Conservation (phyloP, 805 yeast species). For the Lachancea quebecensis region DNA sequence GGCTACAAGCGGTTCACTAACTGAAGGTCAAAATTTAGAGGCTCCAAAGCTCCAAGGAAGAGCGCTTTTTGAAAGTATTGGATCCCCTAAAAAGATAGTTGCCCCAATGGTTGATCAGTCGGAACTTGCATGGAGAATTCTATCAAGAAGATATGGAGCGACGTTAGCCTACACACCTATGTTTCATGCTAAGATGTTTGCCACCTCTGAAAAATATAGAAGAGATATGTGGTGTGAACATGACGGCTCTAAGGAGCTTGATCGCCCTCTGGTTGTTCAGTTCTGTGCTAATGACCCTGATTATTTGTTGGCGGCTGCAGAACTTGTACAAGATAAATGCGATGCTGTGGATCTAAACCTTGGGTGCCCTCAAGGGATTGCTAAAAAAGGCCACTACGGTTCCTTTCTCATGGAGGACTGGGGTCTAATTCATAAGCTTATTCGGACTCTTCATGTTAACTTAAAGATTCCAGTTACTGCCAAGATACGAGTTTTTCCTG, state of each 20-base stretch:
- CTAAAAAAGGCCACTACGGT: constrained; percentile 90
- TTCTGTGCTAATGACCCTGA: constrained; percentile 97
- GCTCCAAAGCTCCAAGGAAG: constrained; percentile 43
- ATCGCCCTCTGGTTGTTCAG: constrained; percentile 87
- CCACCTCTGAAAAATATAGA: constrained; percentile 76
- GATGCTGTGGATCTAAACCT: constrained; percentile 94
- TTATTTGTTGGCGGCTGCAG: constrained; percentile 72
- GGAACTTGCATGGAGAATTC: constrained; percentile 89
- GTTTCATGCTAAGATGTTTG: constrained; percentile 90
- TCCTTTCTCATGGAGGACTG: constrained; percentile 96
- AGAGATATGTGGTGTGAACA: constrained; percentile 59
- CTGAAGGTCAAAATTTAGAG: no score
- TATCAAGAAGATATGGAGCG: constrained; percentile 86
- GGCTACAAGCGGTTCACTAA: no score
- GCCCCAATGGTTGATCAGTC: constrained; percentile 99
- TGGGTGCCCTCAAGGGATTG: constrained; percentile 99
- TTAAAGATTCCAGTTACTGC: constrained; percentile 89
- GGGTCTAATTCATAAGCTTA: constrained; percentile 69
- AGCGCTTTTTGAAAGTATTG: constrained; percentile 59
- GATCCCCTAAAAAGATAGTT: constrained; percentile 73
- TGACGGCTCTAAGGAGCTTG: constrained; percentile 66
- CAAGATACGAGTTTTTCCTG: constrained; percentile 84
- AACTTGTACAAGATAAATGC: constrained; percentile 69
- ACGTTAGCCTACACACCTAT: constrained; percentile 93
- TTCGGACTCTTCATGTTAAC: constrained; percentile 65